Evolutionary conservation across 2,329 filamentous ascomycete species (phyloP).

Genomic region (Lasiodiplodia sp.): DNA sequence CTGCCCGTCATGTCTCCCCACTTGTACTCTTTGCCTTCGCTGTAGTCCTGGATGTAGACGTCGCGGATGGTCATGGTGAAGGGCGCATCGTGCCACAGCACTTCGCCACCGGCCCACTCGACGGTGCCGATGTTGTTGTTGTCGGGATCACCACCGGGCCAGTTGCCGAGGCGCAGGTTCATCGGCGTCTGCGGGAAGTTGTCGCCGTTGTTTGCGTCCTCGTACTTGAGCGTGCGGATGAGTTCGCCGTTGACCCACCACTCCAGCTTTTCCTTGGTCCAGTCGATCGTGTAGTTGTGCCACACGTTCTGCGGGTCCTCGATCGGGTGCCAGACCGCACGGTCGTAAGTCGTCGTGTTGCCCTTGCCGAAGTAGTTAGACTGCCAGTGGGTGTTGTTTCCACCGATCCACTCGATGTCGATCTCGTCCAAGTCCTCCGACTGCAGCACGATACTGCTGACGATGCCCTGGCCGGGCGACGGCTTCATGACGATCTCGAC

Average conservation of each 20-base stretch:
- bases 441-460: slow-evolving; percentile 59
- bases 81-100: slow-evolving; percentile 70
- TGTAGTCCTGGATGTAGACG: slow-evolving; percentile 60
- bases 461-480: slow-evolving; percentile 57
- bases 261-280: slow-evolving; percentile 68
- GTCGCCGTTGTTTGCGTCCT: slow-evolving; percentile 64
- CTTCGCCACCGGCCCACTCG: slow-evolving; percentile 71
- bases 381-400: slow-evolving; percentile 50
- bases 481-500: slow-evolving; percentile 58
- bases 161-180: slow-evolving; percentile 73
- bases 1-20: slow-evolving; percentile 68
- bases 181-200: slow-evolving; percentile 77
- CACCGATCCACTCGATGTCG: slow-evolving; percentile 58
- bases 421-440: slow-evolving; percentile 62
- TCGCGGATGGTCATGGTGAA: slow-evolving; percentile 79
- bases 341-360: slow-evolving; percentile 60
- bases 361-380: slow-evolving; percentile 65
- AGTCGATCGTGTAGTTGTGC: slow-evolving; percentile 63
- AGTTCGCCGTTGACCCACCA: slow-evolving; percentile 70
- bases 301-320: slow-evolving; percentile 43
- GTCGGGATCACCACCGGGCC: slow-evolving; percentile 65
- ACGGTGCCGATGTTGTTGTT: slow-evolving; percentile 42
- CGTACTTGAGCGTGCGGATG: slow-evolving; percentile 68
- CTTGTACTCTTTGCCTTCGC: slow-evolving; percentile 69
- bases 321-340: slow-evolving; percentile 48